These are phyloP conservation scores for Xylaria longipes DNA, from an alignment of 495 filamentous ascomycete species.

Conservation along the genomic window DNA sequence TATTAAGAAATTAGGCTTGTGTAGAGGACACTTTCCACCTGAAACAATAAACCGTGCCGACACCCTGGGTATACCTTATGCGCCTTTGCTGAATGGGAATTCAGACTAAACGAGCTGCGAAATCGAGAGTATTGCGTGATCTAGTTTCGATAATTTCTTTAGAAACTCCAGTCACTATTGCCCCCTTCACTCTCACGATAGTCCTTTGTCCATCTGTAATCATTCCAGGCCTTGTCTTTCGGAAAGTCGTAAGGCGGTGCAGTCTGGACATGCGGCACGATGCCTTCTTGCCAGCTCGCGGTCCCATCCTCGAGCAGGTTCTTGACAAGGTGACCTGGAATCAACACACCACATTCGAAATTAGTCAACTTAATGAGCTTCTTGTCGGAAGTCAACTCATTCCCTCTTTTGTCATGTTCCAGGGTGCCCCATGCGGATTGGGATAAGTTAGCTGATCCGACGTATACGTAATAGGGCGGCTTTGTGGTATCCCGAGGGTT, in stretches of 20 bases:
- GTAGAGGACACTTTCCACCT: neutral
- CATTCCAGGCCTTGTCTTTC: conserved; percentile 32
- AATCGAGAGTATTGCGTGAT: neutral
- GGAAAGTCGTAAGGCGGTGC: conserved; percentile 19
- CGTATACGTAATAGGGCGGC: conserved; percentile 29
- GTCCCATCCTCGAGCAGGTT: conserved; percentile 29
- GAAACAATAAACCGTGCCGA: neutral
- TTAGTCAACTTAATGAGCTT: conserved; percentile 30
- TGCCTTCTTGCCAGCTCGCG: conserved; percentile 27
- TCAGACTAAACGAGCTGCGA: neutral
- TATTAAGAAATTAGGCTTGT: neutral
- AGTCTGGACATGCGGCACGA: conserved; percentile 32
- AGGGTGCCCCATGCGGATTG: conserved; percentile 33
- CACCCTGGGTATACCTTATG: neutral
- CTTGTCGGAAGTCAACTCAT: conserved; percentile 24
- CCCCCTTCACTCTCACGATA: neutral
- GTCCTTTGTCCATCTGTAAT: conserved; percentile 19
- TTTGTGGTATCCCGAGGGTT: conserved; percentile 21
- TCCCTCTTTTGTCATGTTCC: conserved; percentile 29
- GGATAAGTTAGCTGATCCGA: conserved; percentile 34
- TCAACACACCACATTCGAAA: conserved; percentile 33
- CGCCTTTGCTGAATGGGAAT: neutral
- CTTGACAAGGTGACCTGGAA: conserved; percentile 29
- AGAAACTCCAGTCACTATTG: neutral
- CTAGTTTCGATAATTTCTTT: neutral